Evolutionary conservation across 257 asterid genomes (phyloP).

Genomic region (Catharanthus roseus): DNA sequence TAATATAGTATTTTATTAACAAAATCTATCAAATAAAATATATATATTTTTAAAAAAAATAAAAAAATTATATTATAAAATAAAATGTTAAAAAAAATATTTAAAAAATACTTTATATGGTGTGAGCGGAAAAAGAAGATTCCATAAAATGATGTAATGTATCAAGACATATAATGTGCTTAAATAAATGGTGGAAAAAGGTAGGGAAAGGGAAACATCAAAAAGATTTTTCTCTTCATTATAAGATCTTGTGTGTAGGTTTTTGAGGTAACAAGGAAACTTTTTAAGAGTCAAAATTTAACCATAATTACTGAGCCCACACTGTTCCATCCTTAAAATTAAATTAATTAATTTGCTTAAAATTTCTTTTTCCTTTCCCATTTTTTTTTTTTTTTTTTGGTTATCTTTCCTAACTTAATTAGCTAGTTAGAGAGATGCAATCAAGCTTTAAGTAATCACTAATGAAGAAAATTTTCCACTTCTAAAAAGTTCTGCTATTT

Average conservation of each 20-base stretch:
- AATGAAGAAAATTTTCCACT: background rate
- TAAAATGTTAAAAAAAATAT: too few species aligned
- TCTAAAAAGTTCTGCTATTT: too few species aligned
- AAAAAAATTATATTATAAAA: too few species aligned
- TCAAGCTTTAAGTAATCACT: background rate
- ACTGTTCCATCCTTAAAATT: background rate
- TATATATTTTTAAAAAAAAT: too few species aligned
- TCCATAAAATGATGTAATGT: background rate
- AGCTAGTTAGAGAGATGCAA: background rate
- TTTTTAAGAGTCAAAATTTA: conserved; percentile 24
- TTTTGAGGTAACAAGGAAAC: conserved; percentile 19
- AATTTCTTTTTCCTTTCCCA: background rate
- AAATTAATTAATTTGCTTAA: background rate
- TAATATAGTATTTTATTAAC: too few species aligned
- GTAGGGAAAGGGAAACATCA: conserved; percentile 27
- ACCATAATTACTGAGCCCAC: conserved; percentile 22
- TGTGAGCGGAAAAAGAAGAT: too few species aligned
- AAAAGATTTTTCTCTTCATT: conserved; percentile 22
- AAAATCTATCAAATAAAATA: too few species aligned
- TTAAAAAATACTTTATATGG: too few species aligned
- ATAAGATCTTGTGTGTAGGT: conserved; percentile 31
- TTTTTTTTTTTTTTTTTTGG: background rate
- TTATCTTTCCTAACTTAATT: too few species aligned
- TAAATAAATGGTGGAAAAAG: background rate
- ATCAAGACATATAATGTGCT: background rate